Evolutionary conservation across 768 basidiomycete species (phyloP), one percentile per base, ranked within the genome.

Genomic region (Phaeolepiota aurea): DNA sequence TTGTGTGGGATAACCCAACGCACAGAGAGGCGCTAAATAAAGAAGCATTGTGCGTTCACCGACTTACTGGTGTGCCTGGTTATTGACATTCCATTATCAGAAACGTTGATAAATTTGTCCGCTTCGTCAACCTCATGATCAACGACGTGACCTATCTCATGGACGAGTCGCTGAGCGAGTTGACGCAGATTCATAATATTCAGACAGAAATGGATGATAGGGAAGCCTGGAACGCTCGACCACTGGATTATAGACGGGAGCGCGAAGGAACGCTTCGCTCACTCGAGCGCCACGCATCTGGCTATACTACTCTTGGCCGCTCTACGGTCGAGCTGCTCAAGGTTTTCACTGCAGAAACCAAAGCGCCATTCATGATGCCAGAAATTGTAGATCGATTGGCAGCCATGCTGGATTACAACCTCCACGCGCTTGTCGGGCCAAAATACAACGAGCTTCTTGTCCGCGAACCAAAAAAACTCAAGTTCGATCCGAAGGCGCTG

Each of bases 121-220:
- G 83, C 42, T 98, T 99, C 59, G 76, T 93, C 64, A 98, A 99
- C 64, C 69, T 97, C 52, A 87, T 98, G 79, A 96, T 98, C 68
- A 97, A 96, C 72, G 96, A 99, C 52, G 91, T 94, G 41, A 98
- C 94, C 5, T 98, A 92, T 61, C 84, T 97, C 39, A 82, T 99
- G 75, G 92, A 98, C 57, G 96, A 99, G 54, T 94, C 91, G 5
- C 70, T 98, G 36, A 79, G 79, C 50, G 87, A 93, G 47, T 71
- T 99, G 38, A 71, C 79, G 9, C 87, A 94, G 55, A 96, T 99
- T 47, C 79, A 86, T 57, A 79, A 75, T 44, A 82, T 97, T 37
- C 85, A 94, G 57, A 64, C 66, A 0, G 86, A 93, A 56, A 94
- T 93, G 83, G 79, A 77, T 33, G 75, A 92, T 58, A 67, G 69